A percentile compares a stretch with the other conserved stretches of the same genome.
phyloP scores from a whole-genome alignment of 306 rosid genomes.

The Cyamopsis tetragonoloba region DNA sequence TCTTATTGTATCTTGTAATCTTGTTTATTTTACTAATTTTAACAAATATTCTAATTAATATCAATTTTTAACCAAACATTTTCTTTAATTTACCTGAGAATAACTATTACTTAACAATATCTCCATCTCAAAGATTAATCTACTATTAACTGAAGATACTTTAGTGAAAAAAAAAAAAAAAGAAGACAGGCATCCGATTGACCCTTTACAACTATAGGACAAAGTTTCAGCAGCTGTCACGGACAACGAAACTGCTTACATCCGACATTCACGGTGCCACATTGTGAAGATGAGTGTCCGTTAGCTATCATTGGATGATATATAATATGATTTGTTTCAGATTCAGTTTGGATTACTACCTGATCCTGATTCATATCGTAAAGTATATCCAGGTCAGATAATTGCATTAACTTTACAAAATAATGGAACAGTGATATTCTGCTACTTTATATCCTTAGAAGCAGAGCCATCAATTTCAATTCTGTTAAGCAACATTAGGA shows the following conservation, averaged over 20 bases:
- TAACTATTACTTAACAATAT: too few species aligned
- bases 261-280: neutral
- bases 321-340: neutral
- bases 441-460: neutral
- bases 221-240: neutral
- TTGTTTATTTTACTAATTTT: too few species aligned
- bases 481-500: neutral
- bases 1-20: too few species aligned
- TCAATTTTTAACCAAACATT: too few species aligned
- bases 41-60: too few species aligned
- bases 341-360: neutral
- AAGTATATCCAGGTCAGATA: neutral
- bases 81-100: too few species aligned
- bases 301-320: neutral
- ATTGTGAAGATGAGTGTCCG: neutral
- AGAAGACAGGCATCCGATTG: too few species aligned
- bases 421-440: neutral
- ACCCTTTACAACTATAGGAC: neutral
- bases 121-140: too few species aligned
- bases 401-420: neutral
- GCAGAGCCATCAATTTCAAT: neutral
- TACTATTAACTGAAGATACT: too few species aligned
- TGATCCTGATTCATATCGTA: neutral
- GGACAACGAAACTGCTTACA: constrained; percentile 11
- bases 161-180: too few species aligned